Evolutionary conservation across 306 rosid genomes (phyloP), one percentile per base, ranked within the genome.

Genomic region (Erythrophleum fordii): DNA sequence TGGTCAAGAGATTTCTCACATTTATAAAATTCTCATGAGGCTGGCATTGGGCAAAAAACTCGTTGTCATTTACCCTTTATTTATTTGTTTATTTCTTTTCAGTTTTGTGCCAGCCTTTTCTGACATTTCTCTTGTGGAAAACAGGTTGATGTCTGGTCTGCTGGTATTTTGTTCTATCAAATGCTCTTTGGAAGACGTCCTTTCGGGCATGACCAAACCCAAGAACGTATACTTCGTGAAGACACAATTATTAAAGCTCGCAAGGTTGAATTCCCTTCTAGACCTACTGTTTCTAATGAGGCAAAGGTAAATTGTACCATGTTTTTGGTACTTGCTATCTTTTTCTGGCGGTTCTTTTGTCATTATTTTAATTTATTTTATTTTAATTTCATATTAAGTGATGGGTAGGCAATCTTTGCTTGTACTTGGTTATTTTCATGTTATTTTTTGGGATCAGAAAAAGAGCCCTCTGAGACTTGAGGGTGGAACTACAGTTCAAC

Each of bases 141-240:
- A 69, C 91, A 93, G 99, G 98, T 96, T 76, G 99, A 96, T 86
- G 99, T 96, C 51, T 96, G 99, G 99, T 96, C 98, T 20, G 97
- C 93, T 20, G 97, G 99, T 71, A 84, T 96, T 81, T 73, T 96
- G 70, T 84, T 93, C 76, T 96, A 92, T 83, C 99, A 96, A 92
- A 93, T 96, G 97, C 97, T 96, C 77, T 93, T 93, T 78, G 99
- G 99, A 6, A 87, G 80, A 83, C 98, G 99, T 17, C 99, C 99
- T 51, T 96, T 96, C 16, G 99, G 99, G 76, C 99, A 96, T 60
- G 98, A 96, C 83, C 98, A 96, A 87, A 78, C 93, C 9, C 99
- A 96, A 84, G 98, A 96, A 84, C 87, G 98, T 69, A 96, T 96
- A 87, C 92, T 96, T 65, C 97, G 97, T 3, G 99, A 96, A 84